Evolutionary conservation across 2,329 filamentous ascomycete genomes (phyloP), one percentile per base, ranked within the genome.

Genomic region (Clarireedia homoeocarpa): DNA sequence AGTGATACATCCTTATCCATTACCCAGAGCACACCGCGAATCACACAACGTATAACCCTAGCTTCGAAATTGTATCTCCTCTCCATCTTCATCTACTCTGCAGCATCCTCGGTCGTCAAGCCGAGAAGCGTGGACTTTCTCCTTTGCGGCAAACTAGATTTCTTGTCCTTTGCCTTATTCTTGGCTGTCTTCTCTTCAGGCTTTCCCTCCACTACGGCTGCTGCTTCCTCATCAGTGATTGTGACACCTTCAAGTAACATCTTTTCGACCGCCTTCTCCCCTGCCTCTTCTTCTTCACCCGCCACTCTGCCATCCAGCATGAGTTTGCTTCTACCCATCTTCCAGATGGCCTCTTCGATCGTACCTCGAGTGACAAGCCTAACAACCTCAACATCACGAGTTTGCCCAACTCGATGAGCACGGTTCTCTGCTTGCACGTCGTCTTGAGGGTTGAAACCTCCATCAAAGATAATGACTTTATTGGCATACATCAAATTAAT

Each of bases 371-470:
- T 88, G 53, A 99, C 86, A 1, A 99, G 78, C 30, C 91, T 79
- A 42, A 96, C 84, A 42, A 99, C 88, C 69, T 99, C 92, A 1
- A 99, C 94, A 38, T 92, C 87, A 15, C 89, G 79, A 30, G 82
- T 91, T 75, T 99, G 94, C 0, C 94, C 94, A 7, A 99, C 89
- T 14, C 94, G 86, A 72, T 99, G 94, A 0, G 94, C 94, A 17
- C 94, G 85, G 70, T 99, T 97, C 75, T 97, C 94, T 0, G 94
- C 94, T 71, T 99, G 94, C n/a, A 96, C 85, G 68, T 99, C 94
- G 64, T 97, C 92, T 69, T 99, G 94, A 0, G 94, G 94, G 65
- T 99, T 99, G 74, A 96, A 96, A n/a, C 86, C 89, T 61, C 88
- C 88, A 71, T 99, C 94, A 70, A 97, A 96, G 66, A 99, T 94